Conservation (phyloP, 2,329 filamentous ascomycete genomes). For the Pestalotiopsis sp. region DNA sequence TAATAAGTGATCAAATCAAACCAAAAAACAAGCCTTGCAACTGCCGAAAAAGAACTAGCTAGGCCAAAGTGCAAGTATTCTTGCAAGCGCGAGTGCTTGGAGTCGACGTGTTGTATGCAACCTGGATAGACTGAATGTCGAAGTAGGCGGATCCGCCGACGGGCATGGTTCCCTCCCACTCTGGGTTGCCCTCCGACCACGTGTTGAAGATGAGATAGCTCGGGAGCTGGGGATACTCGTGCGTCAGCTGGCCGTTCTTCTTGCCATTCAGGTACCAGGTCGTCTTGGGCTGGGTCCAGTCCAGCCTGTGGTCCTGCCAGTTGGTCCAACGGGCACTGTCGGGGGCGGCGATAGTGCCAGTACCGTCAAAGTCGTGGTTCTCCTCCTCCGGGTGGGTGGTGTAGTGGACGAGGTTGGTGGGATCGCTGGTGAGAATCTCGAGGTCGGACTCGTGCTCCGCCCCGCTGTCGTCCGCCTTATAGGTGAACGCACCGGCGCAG, state of each 20-base stretch:
- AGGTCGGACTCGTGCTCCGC: not conserved
- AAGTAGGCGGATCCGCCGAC: not conserved
- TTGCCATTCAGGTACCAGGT: slow-evolving; percentile 5
- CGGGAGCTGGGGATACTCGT: not conserved
- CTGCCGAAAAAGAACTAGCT: not conserved
- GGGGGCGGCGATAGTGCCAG: not conserved
- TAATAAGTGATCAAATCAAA: not conserved
- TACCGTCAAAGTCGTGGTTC: slow-evolving; percentile 1
- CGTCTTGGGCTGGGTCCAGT: slow-evolving; percentile 3
- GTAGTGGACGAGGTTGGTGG: not conserved
- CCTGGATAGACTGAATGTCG: not conserved
- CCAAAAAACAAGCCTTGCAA: not conserved
- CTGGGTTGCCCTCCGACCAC: not conserved
- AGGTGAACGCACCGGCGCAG: not conserved
- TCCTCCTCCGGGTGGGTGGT: slow-evolving; percentile 1
- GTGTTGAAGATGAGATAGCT: slow-evolving; percentile 2
- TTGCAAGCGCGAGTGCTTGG: not conserved
- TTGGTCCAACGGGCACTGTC: not conserved
- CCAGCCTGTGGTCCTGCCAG: not conserved
- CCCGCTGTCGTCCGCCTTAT: not conserved
- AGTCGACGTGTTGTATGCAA: slow-evolving; percentile 2
- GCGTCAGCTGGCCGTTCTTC: not conserved
- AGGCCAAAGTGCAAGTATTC: not conserved
- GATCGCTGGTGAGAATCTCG: not conserved
- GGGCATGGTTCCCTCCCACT: not conserved